A percentile compares a stretch with the other conserved stretches of the same genome.
Evolutionary conservation across 2,329 filamentous ascomycete genomes (phyloP).

Genomic region (Diaporthe humulicola): DNA sequence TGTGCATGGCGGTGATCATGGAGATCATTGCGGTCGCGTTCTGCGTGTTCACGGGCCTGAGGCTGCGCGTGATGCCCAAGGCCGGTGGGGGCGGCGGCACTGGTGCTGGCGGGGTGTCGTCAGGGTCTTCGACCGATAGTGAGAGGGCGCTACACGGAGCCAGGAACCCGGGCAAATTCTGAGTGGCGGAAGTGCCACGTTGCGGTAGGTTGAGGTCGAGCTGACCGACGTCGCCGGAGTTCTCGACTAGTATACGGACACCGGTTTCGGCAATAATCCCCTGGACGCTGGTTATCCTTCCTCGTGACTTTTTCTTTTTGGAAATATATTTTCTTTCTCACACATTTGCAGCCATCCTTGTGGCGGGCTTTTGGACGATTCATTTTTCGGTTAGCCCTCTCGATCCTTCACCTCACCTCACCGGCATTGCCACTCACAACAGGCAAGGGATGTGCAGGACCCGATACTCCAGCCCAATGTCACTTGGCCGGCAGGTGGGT

Average conservation of each 20-base stretch:
- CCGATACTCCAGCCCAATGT: background rate
- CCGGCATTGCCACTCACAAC: background rate
- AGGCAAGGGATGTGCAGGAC: background rate
- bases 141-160: background rate
- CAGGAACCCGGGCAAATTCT: slow-evolving; percentile 11
- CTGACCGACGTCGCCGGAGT: background rate
- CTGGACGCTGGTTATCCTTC: background rate
- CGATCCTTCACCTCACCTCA: background rate
- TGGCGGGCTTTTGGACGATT: background rate
- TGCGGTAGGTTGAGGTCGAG: no score
- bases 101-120: background rate
- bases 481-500: background rate
- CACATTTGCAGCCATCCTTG: no score
- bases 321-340: background rate
- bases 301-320: background rate
- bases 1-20: slow-evolving; percentile 49
- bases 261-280: no score
- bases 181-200: background rate
- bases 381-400: background rate
- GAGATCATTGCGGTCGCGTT: slow-evolving; percentile 47
- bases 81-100: slow-evolving; percentile 41
- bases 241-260: background rate
- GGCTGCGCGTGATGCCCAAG: slow-evolving; percentile 31
- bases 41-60: slow-evolving; percentile 40
- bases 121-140: background rate